A percentile compares a stretch with the other conserved stretches of the same genome.
phyloP scores from a whole-genome alignment of 2,329 filamentous ascomycete species.

The Trichophyton simii region DNA sequence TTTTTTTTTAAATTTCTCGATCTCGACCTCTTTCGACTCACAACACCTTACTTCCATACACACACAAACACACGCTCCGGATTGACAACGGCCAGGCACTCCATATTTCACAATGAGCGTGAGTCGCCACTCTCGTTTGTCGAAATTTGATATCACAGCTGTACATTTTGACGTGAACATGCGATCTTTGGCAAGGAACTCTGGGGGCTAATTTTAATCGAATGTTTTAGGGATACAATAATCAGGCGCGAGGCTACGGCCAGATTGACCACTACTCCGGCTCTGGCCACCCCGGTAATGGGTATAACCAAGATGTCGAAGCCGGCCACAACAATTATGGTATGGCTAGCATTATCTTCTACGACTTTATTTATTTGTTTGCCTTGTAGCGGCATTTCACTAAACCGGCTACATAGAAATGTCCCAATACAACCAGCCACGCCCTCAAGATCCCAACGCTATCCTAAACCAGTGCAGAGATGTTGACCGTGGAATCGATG shows the following conservation, averaged over 20 bases:
- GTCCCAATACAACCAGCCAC: conserved; percentile 25
- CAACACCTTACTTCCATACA: background rate
- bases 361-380: background rate
- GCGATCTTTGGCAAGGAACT: background rate
- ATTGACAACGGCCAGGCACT: background rate
- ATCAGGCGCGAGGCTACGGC: conserved; percentile 33
- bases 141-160: background rate
- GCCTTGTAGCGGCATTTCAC: background rate
- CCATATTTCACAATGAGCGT: conserved; percentile 10
- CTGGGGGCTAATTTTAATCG: background rate
- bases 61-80: background rate
- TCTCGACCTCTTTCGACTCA: background rate
- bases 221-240: conserved; percentile 13
- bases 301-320: conserved; percentile 22
- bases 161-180: background rate
- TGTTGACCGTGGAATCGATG: conserved; percentile 63
- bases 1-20: background rate
- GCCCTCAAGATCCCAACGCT: conserved; percentile 50
- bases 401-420: conserved; percentile 29
- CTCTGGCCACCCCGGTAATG: conserved; percentile 23
- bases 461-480: conserved; percentile 76
- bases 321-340: conserved; percentile 20
- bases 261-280: conserved; percentile 44
- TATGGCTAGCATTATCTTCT: conserved; percentile 13
- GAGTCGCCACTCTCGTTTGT: conserved; percentile 5